Evolutionary conservation across 139 green algal species (phyloP), one percentile per base, ranked within the genome.

Genomic region (Chlorella sp.): DNA sequence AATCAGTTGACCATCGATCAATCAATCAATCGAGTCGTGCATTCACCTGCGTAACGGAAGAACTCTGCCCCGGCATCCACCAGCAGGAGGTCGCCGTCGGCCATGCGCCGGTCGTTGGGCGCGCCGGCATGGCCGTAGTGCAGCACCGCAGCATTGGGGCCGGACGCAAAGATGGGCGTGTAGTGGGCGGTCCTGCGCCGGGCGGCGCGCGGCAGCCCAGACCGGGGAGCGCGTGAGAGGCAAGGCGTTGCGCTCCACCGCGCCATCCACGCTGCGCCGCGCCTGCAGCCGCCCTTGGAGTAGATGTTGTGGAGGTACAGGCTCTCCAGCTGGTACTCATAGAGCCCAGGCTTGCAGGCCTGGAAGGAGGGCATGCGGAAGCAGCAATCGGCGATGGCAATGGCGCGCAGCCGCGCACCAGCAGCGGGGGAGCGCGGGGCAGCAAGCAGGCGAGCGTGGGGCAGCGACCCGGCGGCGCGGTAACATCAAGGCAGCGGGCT

Each of bases 61-160:
- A 95, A 96, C 70, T 95, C 90, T 19, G 84, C 93, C 38, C 94
- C 94, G 79, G 93, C 92, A 82, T 98, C 92, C 45, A 92, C 53
- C 73, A 98, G 83, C 31, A 92, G 48, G 60, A 97, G 82, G 66
- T 96, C 90, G 12, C 87, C 89, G 12, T 88, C 79, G 40, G 50
- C 14, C 25, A 91, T 81, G 77, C 90, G 87, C 0, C 83, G 71
- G 72, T 91, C 87, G 80, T 98, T 98, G 35, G 94, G 93, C 7
- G 94, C 89, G 1, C 85, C 91, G 1, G 87, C 88, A 63, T 97
- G 90, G 23, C 94, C 94, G 55, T 98, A 98, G 79, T 98, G 94
- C 71, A 98, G 87, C 21, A 94, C 77, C 0, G 93, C 88, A 21
- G 69, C n/a, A 23, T 94, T 96, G 56, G 84, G 77, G 0, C 94